Percentiles rank a stretch among this genome's conserved stretches.
These are phyloP conservation scores for Opeltia flavorubescens DNA, from an alignment of 495 filamentous ascomycete genomes.

Conservation along the genomic window DNA sequence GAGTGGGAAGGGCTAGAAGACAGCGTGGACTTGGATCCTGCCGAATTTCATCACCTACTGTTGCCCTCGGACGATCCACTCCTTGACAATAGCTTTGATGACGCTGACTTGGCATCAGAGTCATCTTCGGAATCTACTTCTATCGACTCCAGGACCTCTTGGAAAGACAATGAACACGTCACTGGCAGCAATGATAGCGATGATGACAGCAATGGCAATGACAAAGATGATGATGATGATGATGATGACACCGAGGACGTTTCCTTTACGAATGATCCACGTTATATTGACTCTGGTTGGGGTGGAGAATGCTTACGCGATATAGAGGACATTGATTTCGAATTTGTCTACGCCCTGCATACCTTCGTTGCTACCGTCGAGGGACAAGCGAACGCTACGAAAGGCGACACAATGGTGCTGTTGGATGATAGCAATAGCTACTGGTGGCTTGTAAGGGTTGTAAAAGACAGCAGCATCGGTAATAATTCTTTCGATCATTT, in stretches of 20 bases:
- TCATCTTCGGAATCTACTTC: conserved; percentile 5
- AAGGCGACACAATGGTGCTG: conserved; percentile 99
- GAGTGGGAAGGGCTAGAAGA: conserved; percentile 12
- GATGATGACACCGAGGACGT: conserved; percentile 38
- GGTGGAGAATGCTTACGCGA: conserved; percentile 67
- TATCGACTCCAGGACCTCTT: conserved; percentile 4
- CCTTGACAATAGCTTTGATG: conserved; percentile 21
- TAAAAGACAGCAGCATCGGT: conserved; percentile 97
- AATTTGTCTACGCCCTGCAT: conserved; percentile 96
- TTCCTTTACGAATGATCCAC: conserved; percentile 33
- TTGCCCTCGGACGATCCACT: conserved; percentile 27
- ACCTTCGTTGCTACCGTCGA: conserved; percentile 97
- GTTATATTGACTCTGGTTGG: conserved; percentile 54
- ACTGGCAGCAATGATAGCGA: background rate
- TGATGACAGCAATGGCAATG: conserved; percentile 18
- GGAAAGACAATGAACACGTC: conserved; percentile 17
- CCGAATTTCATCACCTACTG: conserved; percentile 23
- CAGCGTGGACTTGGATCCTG: conserved; percentile 15
- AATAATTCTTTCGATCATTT: conserved; percentile 16
- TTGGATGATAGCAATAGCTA: conserved; percentile 99
- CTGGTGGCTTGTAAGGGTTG: conserved; percentile 96
- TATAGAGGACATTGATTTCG: conserved; percentile 97
- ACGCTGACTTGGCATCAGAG: conserved; percentile 12
- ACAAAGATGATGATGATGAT: conserved; percentile 19
- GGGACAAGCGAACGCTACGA: conserved; percentile 94